Evolutionary conservation across 352 stramenopile species (phyloP).

Genomic region (Blastocystis sp.): DNA sequence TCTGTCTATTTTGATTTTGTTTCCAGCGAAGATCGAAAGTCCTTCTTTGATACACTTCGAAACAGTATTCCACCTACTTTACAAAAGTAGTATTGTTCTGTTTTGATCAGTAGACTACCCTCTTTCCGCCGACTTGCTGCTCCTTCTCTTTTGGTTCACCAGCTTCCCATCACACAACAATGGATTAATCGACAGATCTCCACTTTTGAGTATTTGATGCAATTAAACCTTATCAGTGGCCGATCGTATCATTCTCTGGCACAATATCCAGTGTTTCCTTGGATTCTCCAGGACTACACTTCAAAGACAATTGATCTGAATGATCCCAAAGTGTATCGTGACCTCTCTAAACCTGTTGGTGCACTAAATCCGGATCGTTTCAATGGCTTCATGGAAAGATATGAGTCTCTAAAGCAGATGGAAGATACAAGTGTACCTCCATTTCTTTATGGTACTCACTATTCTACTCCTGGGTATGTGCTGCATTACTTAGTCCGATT

Average conservation of each 20-base stretch:
- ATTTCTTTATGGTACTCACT: conserved; percentile 86
- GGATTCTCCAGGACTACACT: conserved; percentile 90
- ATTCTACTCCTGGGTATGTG: conserved; percentile 88
- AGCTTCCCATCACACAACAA: background rate
- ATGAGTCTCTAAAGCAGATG: conserved; percentile 69
- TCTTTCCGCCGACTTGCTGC: background rate
- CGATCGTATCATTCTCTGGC: conserved; percentile 93
- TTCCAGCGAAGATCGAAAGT: background rate
- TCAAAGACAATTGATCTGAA: conserved; percentile 83
- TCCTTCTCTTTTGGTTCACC: background rate
- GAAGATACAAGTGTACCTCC: conserved; percentile 70
- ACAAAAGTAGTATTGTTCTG: background rate
- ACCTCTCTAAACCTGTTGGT: conserved; percentile 92
- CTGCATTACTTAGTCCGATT: conserved; percentile 91
- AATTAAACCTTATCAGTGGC: conserved; percentile 88
- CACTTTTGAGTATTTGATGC: conserved; percentile 92
- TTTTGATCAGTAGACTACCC: background rate
- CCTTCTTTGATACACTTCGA: background rate
- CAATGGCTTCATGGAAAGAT: conserved; percentile 73
- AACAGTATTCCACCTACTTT: background rate
- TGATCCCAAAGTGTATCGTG: conserved; percentile 82
- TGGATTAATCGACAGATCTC: conserved; percentile 68
- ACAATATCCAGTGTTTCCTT: conserved; percentile 96
- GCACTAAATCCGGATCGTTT: conserved; percentile 81
- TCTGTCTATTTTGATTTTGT: background rate